These are phyloP conservation scores for Yamadazyma trypodendri DNA, from an alignment of 1,139 yeast genomes.

Conservation along the genomic window DNA sequence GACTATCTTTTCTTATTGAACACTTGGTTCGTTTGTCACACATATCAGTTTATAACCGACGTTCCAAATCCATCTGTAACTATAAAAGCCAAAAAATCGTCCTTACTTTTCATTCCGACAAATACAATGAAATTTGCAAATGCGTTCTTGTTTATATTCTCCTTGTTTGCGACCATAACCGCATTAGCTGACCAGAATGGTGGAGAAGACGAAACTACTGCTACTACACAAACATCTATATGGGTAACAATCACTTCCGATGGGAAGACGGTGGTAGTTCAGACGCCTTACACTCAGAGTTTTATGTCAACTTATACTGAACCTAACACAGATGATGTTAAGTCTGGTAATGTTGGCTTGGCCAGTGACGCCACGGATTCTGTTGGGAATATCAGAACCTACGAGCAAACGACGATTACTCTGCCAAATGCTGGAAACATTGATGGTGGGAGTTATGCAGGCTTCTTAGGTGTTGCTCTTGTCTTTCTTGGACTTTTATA, in stretches of 20 bases:
- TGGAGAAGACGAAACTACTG: constrained; percentile 12
- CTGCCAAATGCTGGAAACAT: constrained; percentile 8
- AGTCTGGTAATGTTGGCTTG: constrained; percentile 37
- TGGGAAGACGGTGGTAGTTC: constrained; percentile 30
- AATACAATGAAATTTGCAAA: constrained; percentile 14
- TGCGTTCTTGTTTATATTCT: constrained; percentile 8
- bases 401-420: constrained; percentile 22
- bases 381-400: constrained; percentile 35
- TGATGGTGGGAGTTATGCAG: constrained; percentile 6
- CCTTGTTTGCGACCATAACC: constrained; percentile 11
- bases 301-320: constrained; percentile 27
- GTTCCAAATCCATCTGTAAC: not conserved
- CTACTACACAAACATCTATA: constrained; percentile 24
- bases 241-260: constrained; percentile 37
- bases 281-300: constrained; percentile 29
- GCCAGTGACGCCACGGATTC: constrained; percentile 28
- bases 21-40: no score
- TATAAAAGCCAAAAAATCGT: not conserved
- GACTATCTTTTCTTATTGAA: no score
- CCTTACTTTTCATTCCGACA: not conserved
- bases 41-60: no score
- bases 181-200: constrained; percentile 27
- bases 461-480: constrained; percentile 9
- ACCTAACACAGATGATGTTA: constrained; percentile 20
- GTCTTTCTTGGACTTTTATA: constrained; percentile 4